Percentiles rank a stretch among this genome's conserved stretches.
phyloP scores from a whole-genome alignment of 192 early-diverging fungal species.

The Coemansia furcata region DNA sequence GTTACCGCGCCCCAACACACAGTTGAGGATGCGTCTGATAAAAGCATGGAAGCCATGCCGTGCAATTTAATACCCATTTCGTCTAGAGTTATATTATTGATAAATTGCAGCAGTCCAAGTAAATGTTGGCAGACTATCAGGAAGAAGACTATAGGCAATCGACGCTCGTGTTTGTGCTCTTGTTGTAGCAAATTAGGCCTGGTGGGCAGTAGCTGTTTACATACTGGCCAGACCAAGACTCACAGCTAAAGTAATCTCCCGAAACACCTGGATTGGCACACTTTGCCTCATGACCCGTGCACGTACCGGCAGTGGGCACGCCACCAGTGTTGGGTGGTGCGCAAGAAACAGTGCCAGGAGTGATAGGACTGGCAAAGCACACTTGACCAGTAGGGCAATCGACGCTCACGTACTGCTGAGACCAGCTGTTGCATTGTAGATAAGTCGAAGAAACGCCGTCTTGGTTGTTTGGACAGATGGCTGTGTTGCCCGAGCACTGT shows the following conservation, averaged over 20 bases:
- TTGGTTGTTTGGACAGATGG: slow-evolving; percentile 37
- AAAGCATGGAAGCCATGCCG: background rate
- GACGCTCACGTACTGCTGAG: slow-evolving; percentile 26
- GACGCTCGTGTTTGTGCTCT: slow-evolving; percentile 21
- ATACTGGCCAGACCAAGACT: slow-evolving; percentile 38
- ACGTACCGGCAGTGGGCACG: slow-evolving; percentile 29
- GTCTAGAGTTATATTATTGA: background rate
- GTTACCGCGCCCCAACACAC: background rate
- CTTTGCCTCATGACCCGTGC: slow-evolving; percentile 34
- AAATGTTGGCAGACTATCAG: background rate
- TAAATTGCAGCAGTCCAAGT: background rate
- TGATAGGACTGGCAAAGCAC: slow-evolving; percentile 45
- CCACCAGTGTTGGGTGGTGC: slow-evolving; percentile 42
- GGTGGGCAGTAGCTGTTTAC: slow-evolving; percentile 22
- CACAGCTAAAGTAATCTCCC: slow-evolving; percentile 39
- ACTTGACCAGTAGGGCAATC: slow-evolving; percentile 37
- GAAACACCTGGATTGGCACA: slow-evolving; percentile 23
- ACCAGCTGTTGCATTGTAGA: slow-evolving; percentile 44
- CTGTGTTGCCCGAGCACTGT: slow-evolving; percentile 39
- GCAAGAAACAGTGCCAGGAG: slow-evolving; percentile 34
- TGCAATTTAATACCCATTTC: background rate
- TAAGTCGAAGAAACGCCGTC: slow-evolving; percentile 42
- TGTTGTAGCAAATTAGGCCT: slow-evolving; percentile 37
- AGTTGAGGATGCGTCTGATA: background rate
- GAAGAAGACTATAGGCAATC: slow-evolving; percentile 15